Percentiles rank a stretch among this genome's conserved stretches.
Evolutionary conservation across 192 early-diverging fungal species (phyloP).

Genomic region (Entomortierella lignicola): DNA sequence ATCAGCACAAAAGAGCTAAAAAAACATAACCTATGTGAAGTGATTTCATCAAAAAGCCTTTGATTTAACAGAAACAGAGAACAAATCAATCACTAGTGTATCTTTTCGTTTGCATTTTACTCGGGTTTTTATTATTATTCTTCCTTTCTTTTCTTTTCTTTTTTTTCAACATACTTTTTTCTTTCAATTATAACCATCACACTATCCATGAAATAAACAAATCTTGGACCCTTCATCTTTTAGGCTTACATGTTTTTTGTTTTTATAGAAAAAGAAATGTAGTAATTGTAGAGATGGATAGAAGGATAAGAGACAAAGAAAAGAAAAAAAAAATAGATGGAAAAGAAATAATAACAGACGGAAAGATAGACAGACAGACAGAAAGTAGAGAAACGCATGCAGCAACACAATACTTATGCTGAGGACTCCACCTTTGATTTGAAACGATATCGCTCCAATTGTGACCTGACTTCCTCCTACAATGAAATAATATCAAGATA

Average conservation of each 20-base stretch:
- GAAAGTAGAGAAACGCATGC: background rate
- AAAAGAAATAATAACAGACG: constrained; percentile 1
- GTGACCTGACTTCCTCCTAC: constrained; percentile 63
- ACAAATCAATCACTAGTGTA: too few relatives aligned
- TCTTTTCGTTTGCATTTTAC: too few relatives aligned
- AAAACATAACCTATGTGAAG: too few relatives aligned
- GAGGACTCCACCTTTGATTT: constrained; percentile 52
- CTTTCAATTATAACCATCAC: background rate
- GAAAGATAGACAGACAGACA: too few relatives aligned
- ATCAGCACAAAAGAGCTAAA: too few relatives aligned
- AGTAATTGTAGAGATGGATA: background rate
- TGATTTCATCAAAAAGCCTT: too few relatives aligned
- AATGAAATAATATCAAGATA: constrained; percentile 5
- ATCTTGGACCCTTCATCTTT: too few relatives aligned
- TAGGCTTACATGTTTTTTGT: too few relatives aligned
- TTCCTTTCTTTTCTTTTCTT: background rate
- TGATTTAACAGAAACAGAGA: background rate
- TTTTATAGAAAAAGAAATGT: background rate
- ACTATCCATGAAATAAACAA: too few relatives aligned
- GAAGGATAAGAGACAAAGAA: background rate
- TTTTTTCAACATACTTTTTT: background rate
- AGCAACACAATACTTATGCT: constrained; percentile 40
- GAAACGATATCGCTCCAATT: constrained; percentile 57
- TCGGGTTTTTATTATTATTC: too few relatives aligned
- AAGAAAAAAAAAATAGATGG: constrained; percentile 3